phyloP scores from a whole-genome alignment of 148 eudicot species.

The Fagopyrum tataricum region DNA sequence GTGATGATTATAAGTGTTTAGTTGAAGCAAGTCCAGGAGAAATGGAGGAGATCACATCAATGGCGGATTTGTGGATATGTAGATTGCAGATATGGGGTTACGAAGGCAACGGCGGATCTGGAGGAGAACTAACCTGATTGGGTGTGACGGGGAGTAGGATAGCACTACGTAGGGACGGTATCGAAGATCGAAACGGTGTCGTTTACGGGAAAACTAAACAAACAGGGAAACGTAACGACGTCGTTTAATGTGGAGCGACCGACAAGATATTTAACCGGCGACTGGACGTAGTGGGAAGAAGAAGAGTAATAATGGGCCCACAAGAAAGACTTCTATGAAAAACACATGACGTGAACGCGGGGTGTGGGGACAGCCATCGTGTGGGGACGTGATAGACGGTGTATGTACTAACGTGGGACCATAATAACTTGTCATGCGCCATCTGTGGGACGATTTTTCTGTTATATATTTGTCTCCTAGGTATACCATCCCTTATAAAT shows the following conservation, averaged over 20 bases:
- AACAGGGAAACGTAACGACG: not conserved
- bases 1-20: not conserved
- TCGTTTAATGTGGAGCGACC: not conserved
- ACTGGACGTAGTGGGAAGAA: not conserved
- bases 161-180: not conserved
- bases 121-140: not conserved
- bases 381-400: not conserved
- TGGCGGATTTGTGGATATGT: not conserved
- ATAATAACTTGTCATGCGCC: too few relatives aligned
- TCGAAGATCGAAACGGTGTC: not conserved
- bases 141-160: not conserved
- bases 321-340: not conserved
- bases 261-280: not conserved
- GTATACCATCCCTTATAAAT: too few relatives aligned
- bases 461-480: too few relatives aligned
- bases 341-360: slow-evolving; percentile 7
- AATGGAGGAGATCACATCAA: not conserved
- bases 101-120: not conserved
- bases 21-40: not conserved
- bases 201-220: not conserved
- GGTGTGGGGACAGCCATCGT: slow-evolving; percentile 10
- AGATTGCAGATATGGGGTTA: not conserved
- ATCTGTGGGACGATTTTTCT: too few relatives aligned
- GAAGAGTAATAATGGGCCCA: not conserved
- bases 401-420: not conserved